Evolutionary conservation across 1,284 basidiomycete species (phyloP).

Genomic region (Ganoderma meredithae): DNA sequence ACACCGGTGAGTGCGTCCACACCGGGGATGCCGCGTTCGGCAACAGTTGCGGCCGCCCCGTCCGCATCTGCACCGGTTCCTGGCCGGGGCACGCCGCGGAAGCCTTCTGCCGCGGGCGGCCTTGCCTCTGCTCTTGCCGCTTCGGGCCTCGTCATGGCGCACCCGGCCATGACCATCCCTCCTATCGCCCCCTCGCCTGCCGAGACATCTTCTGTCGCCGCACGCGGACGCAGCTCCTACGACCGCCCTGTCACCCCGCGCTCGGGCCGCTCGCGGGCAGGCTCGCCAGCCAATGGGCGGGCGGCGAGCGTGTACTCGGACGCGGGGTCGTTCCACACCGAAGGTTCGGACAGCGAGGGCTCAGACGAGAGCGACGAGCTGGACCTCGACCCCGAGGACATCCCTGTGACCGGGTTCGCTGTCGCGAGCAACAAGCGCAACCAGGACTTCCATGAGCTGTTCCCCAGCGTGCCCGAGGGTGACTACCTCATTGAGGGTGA

Average conservation of each 20-base stretch:
- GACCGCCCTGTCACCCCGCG: slow-evolving; percentile 23
- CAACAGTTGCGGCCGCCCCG: slow-evolving; percentile 18
- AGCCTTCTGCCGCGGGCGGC: slow-evolving; percentile 42
- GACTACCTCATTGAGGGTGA: slow-evolving; percentile 98
- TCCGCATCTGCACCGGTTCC: neutral
- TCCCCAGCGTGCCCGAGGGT: slow-evolving; percentile 89
- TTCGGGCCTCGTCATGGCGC: slow-evolving; percentile 71
- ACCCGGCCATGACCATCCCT: slow-evolving; percentile 55
- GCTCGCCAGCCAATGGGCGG: slow-evolving; percentile 35
- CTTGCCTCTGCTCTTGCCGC: slow-evolving; percentile 73
- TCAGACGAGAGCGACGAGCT: slow-evolving; percentile 52
- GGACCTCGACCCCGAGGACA: slow-evolving; percentile 71
- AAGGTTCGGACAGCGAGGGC: slow-evolving; percentile 39
- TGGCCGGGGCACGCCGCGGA: slow-evolving; percentile 35
- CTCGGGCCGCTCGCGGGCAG: slow-evolving; percentile 37
- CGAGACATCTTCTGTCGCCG: slow-evolving; percentile 26
- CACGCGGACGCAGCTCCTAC: slow-evolving; percentile 20
- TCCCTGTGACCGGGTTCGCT: slow-evolving; percentile 92
- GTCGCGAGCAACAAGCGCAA: slow-evolving; percentile 96
- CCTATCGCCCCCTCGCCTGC: slow-evolving; percentile 44
- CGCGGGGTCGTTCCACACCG: slow-evolving; percentile 41
- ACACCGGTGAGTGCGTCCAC: slow-evolving; percentile 7
- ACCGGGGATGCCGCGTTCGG: slow-evolving; percentile 38
- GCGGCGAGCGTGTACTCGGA: slow-evolving; percentile 41
- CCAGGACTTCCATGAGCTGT: slow-evolving; percentile 94